These are phyloP conservation scores for Gracilaria domingensis DNA, from an alignment of 23 red algal species.

Conservation along the genomic window DNA sequence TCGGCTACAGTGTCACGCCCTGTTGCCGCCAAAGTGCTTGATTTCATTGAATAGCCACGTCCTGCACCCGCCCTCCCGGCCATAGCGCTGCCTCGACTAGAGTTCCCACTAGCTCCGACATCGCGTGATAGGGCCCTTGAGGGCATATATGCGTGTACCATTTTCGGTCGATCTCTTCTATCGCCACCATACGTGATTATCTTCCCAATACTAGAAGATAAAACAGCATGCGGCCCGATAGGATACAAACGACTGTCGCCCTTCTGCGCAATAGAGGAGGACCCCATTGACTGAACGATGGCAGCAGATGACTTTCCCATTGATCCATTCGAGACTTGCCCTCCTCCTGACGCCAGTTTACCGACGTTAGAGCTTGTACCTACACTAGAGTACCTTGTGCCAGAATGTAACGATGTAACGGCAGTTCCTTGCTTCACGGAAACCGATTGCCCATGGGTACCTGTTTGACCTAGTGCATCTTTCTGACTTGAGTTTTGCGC, in stretches of 20 bases:
- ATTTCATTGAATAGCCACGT: background rate
- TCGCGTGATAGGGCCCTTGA: background rate
- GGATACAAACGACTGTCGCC: slow-evolving; percentile 10
- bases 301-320: background rate
- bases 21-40: background rate
- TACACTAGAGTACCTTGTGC: background rate
- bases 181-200: background rate
- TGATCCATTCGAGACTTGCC: background rate
- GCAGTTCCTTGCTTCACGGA: background rate
- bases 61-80: background rate
- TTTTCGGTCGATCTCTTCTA: background rate
- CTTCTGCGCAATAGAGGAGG: background rate
- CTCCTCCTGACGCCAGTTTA: background rate
- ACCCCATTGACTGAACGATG: slow-evolving; percentile 11
- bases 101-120: background rate
- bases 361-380: background rate
- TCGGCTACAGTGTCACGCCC: background rate
- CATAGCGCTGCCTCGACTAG: background rate
- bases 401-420: background rate
- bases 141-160: background rate
- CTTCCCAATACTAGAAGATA: slow-evolving; percentile 1
- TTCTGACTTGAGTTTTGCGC: background rate
- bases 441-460: background rate
- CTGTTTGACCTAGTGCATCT: background rate
- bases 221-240: background rate